phyloP scores from a whole-genome alignment of 177 flowering plant genomes.

The Vitis hybrid region DNA sequence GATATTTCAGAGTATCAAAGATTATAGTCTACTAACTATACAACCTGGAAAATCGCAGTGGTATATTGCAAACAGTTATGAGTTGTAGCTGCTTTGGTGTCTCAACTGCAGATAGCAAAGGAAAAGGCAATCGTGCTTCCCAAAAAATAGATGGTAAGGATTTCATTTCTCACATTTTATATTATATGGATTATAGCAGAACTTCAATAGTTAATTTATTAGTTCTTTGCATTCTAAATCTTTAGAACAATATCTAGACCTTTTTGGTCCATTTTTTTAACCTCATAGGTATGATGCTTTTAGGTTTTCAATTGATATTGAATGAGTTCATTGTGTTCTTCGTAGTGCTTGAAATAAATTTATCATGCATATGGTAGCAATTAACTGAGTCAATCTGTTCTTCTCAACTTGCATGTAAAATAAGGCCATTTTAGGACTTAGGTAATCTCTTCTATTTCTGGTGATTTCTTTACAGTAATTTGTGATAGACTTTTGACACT shows the following conservation, averaged over 20 bases:
- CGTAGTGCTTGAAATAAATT: no score
- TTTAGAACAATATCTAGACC: background rate
- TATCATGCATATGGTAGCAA: no score
- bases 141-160: constrained; percentile 33
- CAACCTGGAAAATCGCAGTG: background rate
- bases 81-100: constrained; percentile 52
- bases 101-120: constrained; percentile 16
- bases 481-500: background rate
- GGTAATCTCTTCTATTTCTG: no score
- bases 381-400: no score
- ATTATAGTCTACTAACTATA: background rate
- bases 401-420: no score
- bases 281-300: no score
- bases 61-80: constrained; percentile 27
- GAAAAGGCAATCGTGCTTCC: constrained; percentile 7
- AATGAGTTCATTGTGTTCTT: no score
- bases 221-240: no score
- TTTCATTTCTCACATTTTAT: background rate
- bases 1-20: no score
- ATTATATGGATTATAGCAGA: background rate
- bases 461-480: background rate
- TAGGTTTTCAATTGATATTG: no score
- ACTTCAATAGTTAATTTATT: no score
- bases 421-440: no score
- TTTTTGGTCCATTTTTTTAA: background rate